phyloP scores from a whole-genome alignment of 1,284 basidiomycete species.

The Pyrrhoderma lamaoense region DNA sequence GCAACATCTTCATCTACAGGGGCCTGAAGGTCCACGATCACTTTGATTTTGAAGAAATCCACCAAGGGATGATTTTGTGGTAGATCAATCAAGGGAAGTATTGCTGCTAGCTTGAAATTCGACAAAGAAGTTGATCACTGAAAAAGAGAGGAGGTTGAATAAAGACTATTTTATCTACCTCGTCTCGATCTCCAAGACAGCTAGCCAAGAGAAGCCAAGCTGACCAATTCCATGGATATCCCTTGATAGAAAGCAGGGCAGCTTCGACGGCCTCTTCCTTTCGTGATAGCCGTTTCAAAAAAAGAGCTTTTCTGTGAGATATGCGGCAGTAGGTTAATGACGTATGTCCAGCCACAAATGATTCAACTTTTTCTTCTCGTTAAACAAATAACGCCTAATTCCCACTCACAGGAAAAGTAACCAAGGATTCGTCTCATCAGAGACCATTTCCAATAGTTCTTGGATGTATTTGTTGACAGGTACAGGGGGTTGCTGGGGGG shows the following conservation, averaged over 20 bases:
- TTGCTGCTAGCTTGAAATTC: slow-evolving; percentile 44
- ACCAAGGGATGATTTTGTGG: slow-evolving; percentile 65
- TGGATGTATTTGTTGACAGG: slow-evolving; percentile 61
- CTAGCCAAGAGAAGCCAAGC: slow-evolving; percentile 80
- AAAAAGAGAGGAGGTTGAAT: neutral
- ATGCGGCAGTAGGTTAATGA: too few relatives aligned
- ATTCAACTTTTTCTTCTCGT: neutral
- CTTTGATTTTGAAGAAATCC: slow-evolving; percentile 85
- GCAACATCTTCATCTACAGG: slow-evolving; percentile 75
- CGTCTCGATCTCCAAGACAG: slow-evolving; percentile 83
- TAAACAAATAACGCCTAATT: neutral
- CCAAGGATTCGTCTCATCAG: slow-evolving; percentile 69
- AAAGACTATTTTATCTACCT: slow-evolving; percentile 45
- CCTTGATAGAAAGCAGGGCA: slow-evolving; percentile 69
- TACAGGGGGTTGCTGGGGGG: slow-evolving; percentile 62
- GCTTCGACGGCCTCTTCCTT: slow-evolving; percentile 84
- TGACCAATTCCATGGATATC: slow-evolving; percentile 95
- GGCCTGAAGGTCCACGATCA: slow-evolving; percentile 85
- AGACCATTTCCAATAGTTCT: slow-evolving; percentile 53
- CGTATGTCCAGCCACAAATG: neutral
- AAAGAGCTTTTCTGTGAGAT: slow-evolving; percentile 79
- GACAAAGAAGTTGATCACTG: too few relatives aligned
- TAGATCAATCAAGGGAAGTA: slow-evolving; percentile 59
- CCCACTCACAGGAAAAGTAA: slow-evolving; percentile 70
- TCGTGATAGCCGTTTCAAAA: slow-evolving; percentile 70